phyloP scores from a whole-genome alignment of 1,284 basidiomycete genomes.

The Ganoderma sp. region DNA sequence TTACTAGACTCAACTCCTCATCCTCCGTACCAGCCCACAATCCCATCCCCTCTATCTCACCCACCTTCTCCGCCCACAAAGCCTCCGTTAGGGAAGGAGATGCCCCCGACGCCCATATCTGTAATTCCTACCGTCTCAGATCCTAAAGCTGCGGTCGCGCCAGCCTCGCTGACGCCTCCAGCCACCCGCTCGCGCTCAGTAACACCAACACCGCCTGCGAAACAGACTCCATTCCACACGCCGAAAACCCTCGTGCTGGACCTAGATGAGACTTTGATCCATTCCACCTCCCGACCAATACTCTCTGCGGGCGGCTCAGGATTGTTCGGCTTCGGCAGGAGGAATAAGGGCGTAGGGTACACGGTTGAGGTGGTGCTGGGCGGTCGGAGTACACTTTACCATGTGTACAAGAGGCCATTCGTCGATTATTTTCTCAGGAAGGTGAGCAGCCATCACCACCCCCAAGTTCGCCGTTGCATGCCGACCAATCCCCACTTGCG shows the following conservation, averaged over 20 bases:
- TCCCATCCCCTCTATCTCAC: slow-evolving; percentile 34
- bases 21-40: slow-evolving; percentile 34
- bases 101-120: slow-evolving; percentile 25
- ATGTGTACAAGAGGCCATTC: slow-evolving; percentile 98
- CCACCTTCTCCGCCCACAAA: slow-evolving; percentile 31
- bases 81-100: slow-evolving; percentile 20
- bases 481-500: slow-evolving; percentile 6
- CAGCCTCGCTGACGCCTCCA: slow-evolving; percentile 32
- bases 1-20: slow-evolving; percentile 36
- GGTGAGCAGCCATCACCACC: slow-evolving; percentile 53
- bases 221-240: slow-evolving; percentile 74
- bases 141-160: slow-evolving; percentile 10
- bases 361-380: slow-evolving; percentile 96
- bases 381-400: slow-evolving; percentile 90
- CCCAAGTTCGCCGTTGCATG: neutral
- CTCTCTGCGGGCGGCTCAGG: slow-evolving; percentile 58
- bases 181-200: slow-evolving; percentile 46
- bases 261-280: slow-evolving; percentile 97
- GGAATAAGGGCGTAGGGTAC: slow-evolving; percentile 79
- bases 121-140: slow-evolving; percentile 8
- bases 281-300: slow-evolving; percentile 89
- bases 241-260: slow-evolving; percentile 95
- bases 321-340: slow-evolving; percentile 64
- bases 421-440: slow-evolving; percentile 96
- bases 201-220: slow-evolving; percentile 55